Base-by-base conservation (phyloP, 2,329 filamentous ascomycete genomes). In the Cordyceps javanica region DNA sequence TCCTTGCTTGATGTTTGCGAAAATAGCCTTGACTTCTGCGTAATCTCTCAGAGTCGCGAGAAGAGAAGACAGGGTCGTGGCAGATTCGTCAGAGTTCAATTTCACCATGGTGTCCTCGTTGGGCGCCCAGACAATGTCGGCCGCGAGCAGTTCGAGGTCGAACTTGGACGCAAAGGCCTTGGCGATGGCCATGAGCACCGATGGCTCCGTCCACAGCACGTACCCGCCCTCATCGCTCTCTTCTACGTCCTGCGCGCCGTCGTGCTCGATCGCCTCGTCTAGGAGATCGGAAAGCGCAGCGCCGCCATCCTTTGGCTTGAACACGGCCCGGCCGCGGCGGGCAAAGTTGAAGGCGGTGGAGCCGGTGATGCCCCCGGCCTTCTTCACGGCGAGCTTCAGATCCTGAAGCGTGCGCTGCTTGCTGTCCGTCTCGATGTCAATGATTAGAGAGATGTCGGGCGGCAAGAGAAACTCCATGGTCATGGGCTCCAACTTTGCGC, bases 341-440 rank as follows among this genome's bases (percentile, higher is more conserved):
- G 89, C 82, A 70, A 99, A 99, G 66, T 96, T 80, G 72, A 93
- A 97, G 8, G 83, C 84, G 13, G 90, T 91, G 0, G 91, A 84
- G 7, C 89, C 88, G 2, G 84, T 75, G 2, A 78, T 82, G 5
- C 88, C 94, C 19, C 87, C 87, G 52, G 79, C 75, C 59, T 86
- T 83, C 69, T 91, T 95, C 56, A 96, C 79, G 2, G 88, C 73
- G 51, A 78, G 67, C 55, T 89, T 83, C 52, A 97, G 72, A 55
- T 95, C 89, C 65, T 88, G 83, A 48, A 96, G 71, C 8, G 86
- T 83, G 32, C 90, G 84, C 41, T 80, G 78, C 70, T 89, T 91
- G 70, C 84, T 91, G 66, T 96, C 92, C 5, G 91, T 93, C 71
- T 94, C 88, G 65, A 88, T 85, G 65, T 97, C 91, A 67, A 96